Evolutionary conservation across 805 yeast species (phyloP).

Genomic region (Candida methanosorbosa): DNA sequence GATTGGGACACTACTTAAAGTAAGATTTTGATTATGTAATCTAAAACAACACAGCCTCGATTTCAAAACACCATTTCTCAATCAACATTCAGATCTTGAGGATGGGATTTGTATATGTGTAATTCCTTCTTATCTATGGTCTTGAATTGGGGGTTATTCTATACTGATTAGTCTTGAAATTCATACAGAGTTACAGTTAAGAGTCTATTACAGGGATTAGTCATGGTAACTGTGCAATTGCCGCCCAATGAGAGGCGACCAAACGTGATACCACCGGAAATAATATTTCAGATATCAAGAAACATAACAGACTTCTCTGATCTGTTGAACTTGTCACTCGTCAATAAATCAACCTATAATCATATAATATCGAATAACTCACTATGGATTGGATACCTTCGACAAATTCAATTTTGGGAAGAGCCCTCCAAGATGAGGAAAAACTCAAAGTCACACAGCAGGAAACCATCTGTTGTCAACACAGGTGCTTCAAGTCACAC

Average conservation of each 20-base stretch:
- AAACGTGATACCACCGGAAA: background rate
- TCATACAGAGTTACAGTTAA: too few species aligned
- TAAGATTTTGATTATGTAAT: too few species aligned
- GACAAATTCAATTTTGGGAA: conserved; percentile 17
- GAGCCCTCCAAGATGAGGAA: background rate
- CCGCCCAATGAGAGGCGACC: background rate
- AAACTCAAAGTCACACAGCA: too few species aligned
- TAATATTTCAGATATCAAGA: background rate
- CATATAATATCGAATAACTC: conserved; percentile 10
- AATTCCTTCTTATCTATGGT: too few species aligned
- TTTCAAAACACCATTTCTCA: too few species aligned
- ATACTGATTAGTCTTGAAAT: too few species aligned
- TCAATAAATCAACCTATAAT: conserved; percentile 19
- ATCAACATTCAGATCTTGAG: too few species aligned
- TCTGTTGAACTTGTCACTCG: conserved; percentile 17
- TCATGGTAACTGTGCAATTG: background rate
- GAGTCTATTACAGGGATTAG: too few species aligned
- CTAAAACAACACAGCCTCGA: too few species aligned
- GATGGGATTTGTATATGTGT: too few species aligned
- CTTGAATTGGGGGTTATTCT: too few species aligned
- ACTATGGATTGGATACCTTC: conserved; percentile 19
- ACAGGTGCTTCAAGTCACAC: background rate
- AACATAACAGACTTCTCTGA: conserved; percentile 16
- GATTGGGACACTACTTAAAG: too few species aligned
- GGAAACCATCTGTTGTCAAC: background rate